Evolutionary conservation across 2,329 filamentous ascomycete species (phyloP).

Genomic region (Leptodontidium sp.): DNA sequence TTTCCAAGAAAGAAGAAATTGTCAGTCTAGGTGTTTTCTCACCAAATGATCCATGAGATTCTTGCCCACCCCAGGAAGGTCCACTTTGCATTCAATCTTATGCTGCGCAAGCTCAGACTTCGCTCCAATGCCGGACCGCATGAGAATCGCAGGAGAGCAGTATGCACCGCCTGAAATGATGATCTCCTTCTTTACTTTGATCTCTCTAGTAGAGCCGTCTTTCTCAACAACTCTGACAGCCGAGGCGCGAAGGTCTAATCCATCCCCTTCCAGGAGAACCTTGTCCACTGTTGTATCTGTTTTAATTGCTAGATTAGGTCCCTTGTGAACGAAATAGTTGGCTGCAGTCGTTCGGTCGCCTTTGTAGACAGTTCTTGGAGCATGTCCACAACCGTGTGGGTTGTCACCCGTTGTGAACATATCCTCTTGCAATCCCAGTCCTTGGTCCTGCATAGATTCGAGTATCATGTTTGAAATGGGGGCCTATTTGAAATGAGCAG

Average conservation of each 20-base stretch:
- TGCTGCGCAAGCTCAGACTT: conserved; percentile 50
- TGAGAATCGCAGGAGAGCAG: conserved; percentile 57
- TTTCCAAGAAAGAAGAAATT: neutral
- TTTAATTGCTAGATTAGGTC: conserved; percentile 51
- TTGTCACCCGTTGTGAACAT: conserved; percentile 65
- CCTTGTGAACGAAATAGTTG: conserved; percentile 57
- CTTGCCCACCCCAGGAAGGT: conserved; percentile 69
- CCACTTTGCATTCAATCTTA: conserved; percentile 59
- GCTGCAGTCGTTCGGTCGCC: conserved; percentile 61
- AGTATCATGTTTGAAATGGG: conserved; percentile 64
- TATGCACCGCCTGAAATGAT: conserved; percentile 58
- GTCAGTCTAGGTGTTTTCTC: conserved; percentile 27
- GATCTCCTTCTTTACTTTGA: conserved; percentile 55
- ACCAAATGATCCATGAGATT: conserved; percentile 67
- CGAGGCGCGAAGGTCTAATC: conserved; percentile 52
- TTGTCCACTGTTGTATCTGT: conserved; percentile 60
- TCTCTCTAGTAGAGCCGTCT: conserved; percentile 49
- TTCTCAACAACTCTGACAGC: conserved; percentile 55
- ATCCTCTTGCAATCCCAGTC: conserved; percentile 62
- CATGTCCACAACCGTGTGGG: conserved; percentile 64
- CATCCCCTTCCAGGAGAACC: conserved; percentile 53
- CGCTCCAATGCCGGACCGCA: conserved; percentile 56
- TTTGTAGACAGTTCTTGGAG: conserved; percentile 58
- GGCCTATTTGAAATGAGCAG: conserved; percentile 27
- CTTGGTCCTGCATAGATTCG: conserved; percentile 62